Evolutionary conservation across 2,329 filamentous ascomycete species (phyloP), one percentile per base, ranked within the genome.

Genomic region (Aspergillus ochraceus): DNA sequence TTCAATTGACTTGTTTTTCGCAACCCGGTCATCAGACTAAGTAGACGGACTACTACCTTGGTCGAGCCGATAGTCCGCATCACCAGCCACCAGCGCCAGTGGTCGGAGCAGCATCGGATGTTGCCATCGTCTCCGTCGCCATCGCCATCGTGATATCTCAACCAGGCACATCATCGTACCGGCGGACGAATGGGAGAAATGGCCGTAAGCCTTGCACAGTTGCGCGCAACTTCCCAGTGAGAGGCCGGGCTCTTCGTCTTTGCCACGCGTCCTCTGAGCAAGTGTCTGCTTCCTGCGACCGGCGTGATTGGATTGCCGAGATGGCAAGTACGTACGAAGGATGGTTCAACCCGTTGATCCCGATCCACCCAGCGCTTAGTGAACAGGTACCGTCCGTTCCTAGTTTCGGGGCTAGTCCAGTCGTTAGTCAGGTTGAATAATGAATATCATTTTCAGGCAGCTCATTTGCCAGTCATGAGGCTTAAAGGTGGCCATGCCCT

Each of bases 321-420:
- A n/a, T 42, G 32, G 32, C 32, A 36, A 14, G 32, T 29, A 36
- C 32, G 32, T 36, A 29, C 26, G 26, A 9, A 29, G 26, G 26
- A 12, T 54, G 52, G 52, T 54, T 54, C 52, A 54, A 54, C 22
- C 30, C 45, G 52, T 42, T 45, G 52, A 54, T 54, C 52, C 17
- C 26, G 52, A 14, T 54, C 52, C 52, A 54, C 52, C 24, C 10
- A 36, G 45, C 36, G 36, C 36, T 17, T 42, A 42, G 36, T n/a
- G 36, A 42, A n/a, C 36, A 42, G 36, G 36, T 8, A 42, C 36
- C 36, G 36, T 42, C 36, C 17, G 36, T 42, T n/a, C 36, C 36
- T 42, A 20, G 45, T 55, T 20, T 42, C 22, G 24, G 45, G 26
- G 29, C 29, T 55, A 26, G 36, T 39, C 5, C 19, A 49, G 26